Evolutionary conservation across 2,329 filamentous ascomycete species (phyloP).

Genomic region (Hypoxylon sp.): DNA sequence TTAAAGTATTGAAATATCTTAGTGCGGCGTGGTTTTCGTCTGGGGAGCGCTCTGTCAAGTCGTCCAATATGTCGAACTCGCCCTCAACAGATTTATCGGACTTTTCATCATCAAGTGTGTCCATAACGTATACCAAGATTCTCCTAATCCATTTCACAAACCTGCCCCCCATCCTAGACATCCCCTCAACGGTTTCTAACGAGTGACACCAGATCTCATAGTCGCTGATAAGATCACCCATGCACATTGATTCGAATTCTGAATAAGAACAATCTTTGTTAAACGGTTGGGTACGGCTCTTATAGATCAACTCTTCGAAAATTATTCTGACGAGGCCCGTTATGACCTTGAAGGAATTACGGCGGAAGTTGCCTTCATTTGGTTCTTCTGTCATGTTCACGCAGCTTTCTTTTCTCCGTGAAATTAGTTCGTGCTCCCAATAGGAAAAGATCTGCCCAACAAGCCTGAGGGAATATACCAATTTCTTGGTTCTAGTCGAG

Average conservation of each 20-base stretch:
- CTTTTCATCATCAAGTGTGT: background rate
- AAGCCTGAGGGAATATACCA: background rate
- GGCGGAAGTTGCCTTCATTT: background rate
- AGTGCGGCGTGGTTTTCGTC: too few species aligned
- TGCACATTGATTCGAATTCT: background rate
- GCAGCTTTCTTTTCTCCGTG: too few species aligned
- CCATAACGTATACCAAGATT: too few species aligned
- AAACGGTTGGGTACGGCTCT: too few species aligned
- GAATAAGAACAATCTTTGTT: too few species aligned
- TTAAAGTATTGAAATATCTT: background rate
- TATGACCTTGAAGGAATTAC: background rate
- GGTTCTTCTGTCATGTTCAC: background rate
- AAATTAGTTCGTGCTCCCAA: background rate
- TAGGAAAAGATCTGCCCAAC: background rate
- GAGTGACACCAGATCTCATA: background rate
- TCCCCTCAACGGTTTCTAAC: background rate
- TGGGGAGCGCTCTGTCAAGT: too few species aligned
- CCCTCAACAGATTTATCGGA: background rate
- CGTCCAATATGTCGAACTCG: too few species aligned
- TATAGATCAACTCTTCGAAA: background rate
- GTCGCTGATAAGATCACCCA: too few species aligned
- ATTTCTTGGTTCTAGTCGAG: background rate
- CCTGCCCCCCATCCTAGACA: too few species aligned
- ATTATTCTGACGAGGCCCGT: background rate
- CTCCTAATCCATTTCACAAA: too few species aligned